These are phyloP conservation scores for Aspergillus incahuasiensis DNA, from an alignment of 495 filamentous ascomycete species.

Conservation along the genomic window DNA sequence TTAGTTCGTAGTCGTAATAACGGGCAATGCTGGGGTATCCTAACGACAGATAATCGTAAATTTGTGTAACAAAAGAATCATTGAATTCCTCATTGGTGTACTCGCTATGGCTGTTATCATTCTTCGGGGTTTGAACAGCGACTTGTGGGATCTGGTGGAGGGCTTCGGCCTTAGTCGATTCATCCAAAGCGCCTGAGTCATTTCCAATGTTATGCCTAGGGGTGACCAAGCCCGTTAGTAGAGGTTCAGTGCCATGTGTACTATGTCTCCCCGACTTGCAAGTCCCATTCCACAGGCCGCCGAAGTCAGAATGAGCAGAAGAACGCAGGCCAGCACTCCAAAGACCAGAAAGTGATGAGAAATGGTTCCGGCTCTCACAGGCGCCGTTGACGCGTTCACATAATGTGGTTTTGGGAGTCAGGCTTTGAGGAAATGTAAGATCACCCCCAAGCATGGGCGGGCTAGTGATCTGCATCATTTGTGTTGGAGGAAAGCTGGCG, in stretches of 20 bases:
- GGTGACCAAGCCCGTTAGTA: constrained; percentile 13
- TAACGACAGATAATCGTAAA: constrained; percentile 92
- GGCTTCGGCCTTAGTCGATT: not conserved
- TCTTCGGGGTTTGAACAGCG: constrained; percentile 23
- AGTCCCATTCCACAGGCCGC: constrained; percentile 66
- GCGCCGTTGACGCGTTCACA: constrained; percentile 57
- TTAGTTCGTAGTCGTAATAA: constrained; percentile 75
- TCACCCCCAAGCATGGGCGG: constrained; percentile 84
- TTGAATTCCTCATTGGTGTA: constrained; percentile 62
- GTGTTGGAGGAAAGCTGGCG: constrained; percentile 41
- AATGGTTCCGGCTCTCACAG: constrained; percentile 37
- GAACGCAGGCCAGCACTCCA: constrained; percentile 33
- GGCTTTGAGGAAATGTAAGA: constrained; percentile 68
- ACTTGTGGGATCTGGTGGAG: not conserved
- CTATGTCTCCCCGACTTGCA: constrained; percentile 26
- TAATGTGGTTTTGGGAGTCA: constrained; percentile 73
- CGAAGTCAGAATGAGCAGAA: constrained; percentile 31
- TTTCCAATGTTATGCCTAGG: constrained; percentile 10
- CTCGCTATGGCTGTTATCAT: constrained; percentile 47
- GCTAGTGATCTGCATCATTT: constrained; percentile 49
- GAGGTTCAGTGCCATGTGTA: constrained; percentile 3
- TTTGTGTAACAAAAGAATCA: constrained; percentile 85
- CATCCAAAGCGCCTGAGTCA: not conserved
- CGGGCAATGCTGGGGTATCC: constrained; percentile 82
- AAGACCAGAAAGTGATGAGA: constrained; percentile 29